Evolutionary conservation across 2,329 filamentous ascomycete species (phyloP).

Genomic region (Zasmidium citrigriseum): DNA sequence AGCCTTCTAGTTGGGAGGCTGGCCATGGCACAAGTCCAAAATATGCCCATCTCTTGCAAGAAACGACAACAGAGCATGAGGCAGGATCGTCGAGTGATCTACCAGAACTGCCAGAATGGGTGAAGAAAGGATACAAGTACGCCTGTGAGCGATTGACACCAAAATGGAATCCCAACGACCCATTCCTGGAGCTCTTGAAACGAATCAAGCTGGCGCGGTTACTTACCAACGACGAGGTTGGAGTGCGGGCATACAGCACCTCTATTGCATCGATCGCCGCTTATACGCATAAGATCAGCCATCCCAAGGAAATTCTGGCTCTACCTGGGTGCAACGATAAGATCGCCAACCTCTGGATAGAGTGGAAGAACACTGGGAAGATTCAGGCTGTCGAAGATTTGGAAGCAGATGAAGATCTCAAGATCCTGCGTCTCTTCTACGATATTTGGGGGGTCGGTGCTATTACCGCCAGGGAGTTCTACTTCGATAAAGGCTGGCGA

Average conservation of each 20-base stretch:
- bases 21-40: conserved; percentile 32
- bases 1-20: conserved; percentile 29
- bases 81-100: conserved; percentile 49
- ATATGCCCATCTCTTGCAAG: conserved; percentile 56
- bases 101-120: conserved; percentile 71
- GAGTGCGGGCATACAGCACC: conserved; percentile 82
- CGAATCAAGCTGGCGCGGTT: conserved; percentile 72
- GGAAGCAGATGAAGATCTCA: conserved; percentile 64
- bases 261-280: conserved; percentile 81
- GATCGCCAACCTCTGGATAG: conserved; percentile 73
- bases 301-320: conserved; percentile 42
- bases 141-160: conserved; percentile 80
- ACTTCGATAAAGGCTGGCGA: conserved; percentile 72
- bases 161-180: conserved; percentile 67
- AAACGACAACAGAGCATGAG: conserved; percentile 80
- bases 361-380: conserved; percentile 63
- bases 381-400: conserved; percentile 66
- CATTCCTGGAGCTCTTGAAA: conserved; percentile 72
- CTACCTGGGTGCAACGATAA: conserved; percentile 82
- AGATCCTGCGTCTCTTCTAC: conserved; percentile 70
- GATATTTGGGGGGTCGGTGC: conserved; percentile 91
- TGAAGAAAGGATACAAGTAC: conserved; percentile 64
- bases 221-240: conserved; percentile 73
- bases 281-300: conserved; percentile 65
- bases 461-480: conserved; percentile 78